Base-by-base conservation (phyloP, 805 yeast species). In the Clavispora carvajalis region DNA sequence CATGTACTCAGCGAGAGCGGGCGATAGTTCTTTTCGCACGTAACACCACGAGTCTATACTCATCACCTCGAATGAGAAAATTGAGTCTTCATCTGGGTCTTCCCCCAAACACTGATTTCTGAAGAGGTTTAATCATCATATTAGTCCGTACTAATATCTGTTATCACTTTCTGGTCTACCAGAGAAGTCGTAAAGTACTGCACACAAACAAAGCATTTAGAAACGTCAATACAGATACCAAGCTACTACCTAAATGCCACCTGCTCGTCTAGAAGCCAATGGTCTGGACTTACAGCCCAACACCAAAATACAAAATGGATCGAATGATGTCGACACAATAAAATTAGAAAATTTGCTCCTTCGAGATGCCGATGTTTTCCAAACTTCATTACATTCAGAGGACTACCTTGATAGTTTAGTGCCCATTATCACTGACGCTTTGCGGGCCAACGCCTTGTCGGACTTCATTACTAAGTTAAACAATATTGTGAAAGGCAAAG, bases 401-500 rank as follows among this genome's bases (percentile, higher is more conserved):
- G 90, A 84, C 51, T 85, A 82, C 58, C 59, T 87, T 29, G 95
- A 87, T 47, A 87, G 85, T 58, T 71, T 88, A 44, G 84, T 87
- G 2, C 95, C 95, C 1, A 73, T 85, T 13, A 73, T 87, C 47
- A 79, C 77, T 51, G 73, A 78, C 8, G 82, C 89, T 16, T 62
- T 88, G 33, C 67, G 67, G 38, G 62, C 71, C 13, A 69, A 77
- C 46, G 68, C 77, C 0, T 67, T 85, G 25, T 73, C 79, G 6
- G 78, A 73, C 13, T 67, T 88, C 44, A 65, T 83, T 25, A 69
- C 63, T 17, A 71, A 65, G 46, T 64, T 87, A 41, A 80, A 79
- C 41, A 70, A 65, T 11, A 74, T 80, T 22, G 79, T 82, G n/a
- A 55, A 65, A 33, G 71, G 69, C 34, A 80, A 80, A 46, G 88